Conservation (phyloP, 805 yeast genomes). For the Vanderwaltozyma tropicalis region DNA sequence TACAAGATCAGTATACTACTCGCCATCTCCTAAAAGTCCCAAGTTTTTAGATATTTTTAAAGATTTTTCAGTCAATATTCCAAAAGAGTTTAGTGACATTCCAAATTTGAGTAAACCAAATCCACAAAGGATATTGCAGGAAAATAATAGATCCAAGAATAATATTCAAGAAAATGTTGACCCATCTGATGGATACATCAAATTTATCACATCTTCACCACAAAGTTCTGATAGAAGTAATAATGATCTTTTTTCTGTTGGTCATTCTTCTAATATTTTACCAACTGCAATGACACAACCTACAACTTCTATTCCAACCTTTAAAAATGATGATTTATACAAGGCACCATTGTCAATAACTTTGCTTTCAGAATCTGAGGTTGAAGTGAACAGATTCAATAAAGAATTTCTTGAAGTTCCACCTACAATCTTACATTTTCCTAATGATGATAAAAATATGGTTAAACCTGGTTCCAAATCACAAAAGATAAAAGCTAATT, state of each 20-base stretch:
- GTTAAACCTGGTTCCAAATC: neutral
- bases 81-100: neutral
- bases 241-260: neutral
- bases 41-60: constrained; percentile 6
- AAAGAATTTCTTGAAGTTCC: neutral
- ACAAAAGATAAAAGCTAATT: too few relatives aligned
- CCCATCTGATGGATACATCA: neutral
- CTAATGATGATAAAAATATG: too few relatives aligned
- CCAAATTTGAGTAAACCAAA: neutral
- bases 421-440: neutral
- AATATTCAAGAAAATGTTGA: too few relatives aligned
- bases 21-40: constrained; percentile 2
- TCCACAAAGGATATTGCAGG: too few relatives aligned
- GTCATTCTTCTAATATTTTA: neutral
- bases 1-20: too few relatives aligned
- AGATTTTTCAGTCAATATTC: constrained; percentile 2
- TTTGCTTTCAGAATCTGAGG: too few relatives aligned
- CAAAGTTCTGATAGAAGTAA: constrained; percentile 3
- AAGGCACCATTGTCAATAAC: too few relatives aligned
- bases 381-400: too few relatives aligned
- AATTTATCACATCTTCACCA: constrained; percentile 7
- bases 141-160: too few relatives aligned
- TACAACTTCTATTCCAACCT: neutral
- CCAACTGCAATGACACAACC: constrained; percentile 8
- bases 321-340: too few relatives aligned